A percentile compares a stretch with the other conserved stretches of the same genome.
Conservation (phyloP, 2,329 filamentous ascomycete species). For the Ophiocordyceps robertsii region DNA sequence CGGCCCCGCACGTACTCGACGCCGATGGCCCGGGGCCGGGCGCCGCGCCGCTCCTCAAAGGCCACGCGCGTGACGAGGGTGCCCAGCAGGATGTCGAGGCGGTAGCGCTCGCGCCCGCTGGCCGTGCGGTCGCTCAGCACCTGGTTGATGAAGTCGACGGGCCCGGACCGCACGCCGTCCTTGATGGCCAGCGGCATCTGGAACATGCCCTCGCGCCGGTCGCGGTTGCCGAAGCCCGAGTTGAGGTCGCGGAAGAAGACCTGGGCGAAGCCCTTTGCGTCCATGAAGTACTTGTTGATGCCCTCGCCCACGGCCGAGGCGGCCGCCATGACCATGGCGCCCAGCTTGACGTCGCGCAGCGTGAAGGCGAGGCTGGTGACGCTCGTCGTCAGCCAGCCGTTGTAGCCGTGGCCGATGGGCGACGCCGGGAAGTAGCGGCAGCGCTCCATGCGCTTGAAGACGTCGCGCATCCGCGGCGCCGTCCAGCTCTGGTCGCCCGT, state of each 20-base stretch:
- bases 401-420: conserved; percentile 36
- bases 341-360: conserved; percentile 35
- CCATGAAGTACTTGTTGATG: conserved; percentile 5
- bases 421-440: conserved; percentile 27
- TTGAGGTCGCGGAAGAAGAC: conserved; percentile 39
- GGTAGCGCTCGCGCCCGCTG: conserved; percentile 3
- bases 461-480: conserved; percentile 44
- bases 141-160: conserved; percentile 33
- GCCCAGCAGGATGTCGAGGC: conserved; percentile 8
- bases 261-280: conserved; percentile 13
- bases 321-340: conserved; percentile 16
- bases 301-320: conserved; percentile 14
- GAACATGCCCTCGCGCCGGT: conserved; percentile 27
- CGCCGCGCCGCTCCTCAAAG: conserved; percentile 13
- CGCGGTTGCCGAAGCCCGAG: conserved; percentile 27
- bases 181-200: conserved; percentile 32
- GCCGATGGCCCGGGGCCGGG: conserved; percentile 22
- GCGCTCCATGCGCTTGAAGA: conserved; percentile 42
- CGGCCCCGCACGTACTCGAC: conserved; percentile 28
- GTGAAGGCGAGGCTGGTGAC: conserved; percentile 36
- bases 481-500: conserved; percentile 49
- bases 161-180: conserved; percentile 26
- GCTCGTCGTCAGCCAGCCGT: conserved; percentile 42
- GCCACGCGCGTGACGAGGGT: conserved; percentile 21
- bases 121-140: conserved; percentile 10